Evolutionary conservation across 495 filamentous ascomycete genomes (phyloP).

Genomic region (Entonaema liquescens): DNA sequence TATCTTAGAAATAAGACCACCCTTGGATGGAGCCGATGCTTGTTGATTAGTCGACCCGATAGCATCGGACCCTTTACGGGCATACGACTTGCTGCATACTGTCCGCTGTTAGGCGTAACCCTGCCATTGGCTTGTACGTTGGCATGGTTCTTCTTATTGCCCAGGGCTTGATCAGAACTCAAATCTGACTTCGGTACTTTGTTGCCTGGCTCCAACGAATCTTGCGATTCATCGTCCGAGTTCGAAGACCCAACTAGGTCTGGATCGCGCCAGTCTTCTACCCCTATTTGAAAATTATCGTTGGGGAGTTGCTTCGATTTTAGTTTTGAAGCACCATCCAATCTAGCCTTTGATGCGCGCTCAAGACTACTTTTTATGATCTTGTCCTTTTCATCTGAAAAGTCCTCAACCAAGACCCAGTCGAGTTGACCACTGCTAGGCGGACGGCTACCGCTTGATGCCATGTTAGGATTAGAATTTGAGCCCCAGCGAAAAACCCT

Average conservation of each 20-base stretch:
- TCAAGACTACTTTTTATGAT: conserved; percentile 49
- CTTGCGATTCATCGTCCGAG: conserved; percentile 30
- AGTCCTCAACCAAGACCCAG: conserved; percentile 76
- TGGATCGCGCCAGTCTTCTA: conserved; percentile 92
- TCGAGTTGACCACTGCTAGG: conserved; percentile 86
- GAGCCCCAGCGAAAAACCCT: conserved; percentile 63
- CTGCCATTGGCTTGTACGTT: conserved; percentile 68
- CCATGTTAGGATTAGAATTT: conserved; percentile 41
- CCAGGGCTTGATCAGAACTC: conserved; percentile 29
- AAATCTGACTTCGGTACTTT: conserved; percentile 34
- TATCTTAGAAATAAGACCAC: conserved; percentile 54
- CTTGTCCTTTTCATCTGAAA: conserved; percentile 64
- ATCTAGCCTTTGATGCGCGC: conserved; percentile 45
- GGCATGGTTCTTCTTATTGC: conserved; percentile 48
- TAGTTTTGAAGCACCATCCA: conserved; percentile 34
- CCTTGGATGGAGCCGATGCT: conserved; percentile 36
- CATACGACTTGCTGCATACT: conserved; percentile 62
- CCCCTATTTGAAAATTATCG: conserved; percentile 88
- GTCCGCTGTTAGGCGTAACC: conserved; percentile 80
- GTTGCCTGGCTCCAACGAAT: conserved; percentile 10
- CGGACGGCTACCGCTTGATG: conserved; percentile 60
- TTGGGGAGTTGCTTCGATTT: conserved; percentile 45
- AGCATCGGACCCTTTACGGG: conserved; percentile 37
- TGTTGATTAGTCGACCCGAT: conserved; percentile 39
- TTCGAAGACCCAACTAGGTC: conserved; percentile 65